Base-by-base conservation (phyloP, 495 filamentous ascomycete species). In the Neurospora tetrasperma region DNA sequence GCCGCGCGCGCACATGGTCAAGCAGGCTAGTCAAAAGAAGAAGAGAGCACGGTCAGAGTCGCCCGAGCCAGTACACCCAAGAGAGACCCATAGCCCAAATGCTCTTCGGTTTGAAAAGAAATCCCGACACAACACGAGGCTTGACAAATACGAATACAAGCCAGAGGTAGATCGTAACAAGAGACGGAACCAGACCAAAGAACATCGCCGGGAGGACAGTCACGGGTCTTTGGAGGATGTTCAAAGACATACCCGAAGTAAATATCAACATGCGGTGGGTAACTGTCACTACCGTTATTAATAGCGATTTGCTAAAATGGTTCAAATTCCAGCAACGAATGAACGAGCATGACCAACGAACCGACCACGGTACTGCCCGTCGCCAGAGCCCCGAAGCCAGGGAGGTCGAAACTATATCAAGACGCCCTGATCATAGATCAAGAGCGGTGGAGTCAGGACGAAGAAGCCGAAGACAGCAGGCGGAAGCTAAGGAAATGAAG, bases 41-140 rank as follows among this genome's bases (percentile, higher is more conserved):
- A 80, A 79, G 40, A 75, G 74, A 71, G 31, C 42, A 40, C 73
- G 72, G n/a, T 68, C 76, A 18, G 12, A 14, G 10, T 70, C 72
- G 1, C 38, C 41, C 2, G 16, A 41, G 23, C 42, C 40, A 2
- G 69, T 31, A 11, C 23, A 54, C 2, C 31, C n/a, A 31, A 38
- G 46, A 3, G 43, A 73, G 16, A 12, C 48, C 18, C 41, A 8
- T 12, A 20, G 42, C 46, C 70, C 62, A 41, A 20, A 20, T 27
- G 72, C 71, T 11, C 14, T 69, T 39, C 72, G 72, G 27, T 93
- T 90, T 73, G 86, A 89, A 70, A 89, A 85, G 76, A 84, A 85
- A 69, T 81, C 86, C 62, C 86, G 91, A 46, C 84, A 85, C 75
- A 93, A 89, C 79, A 91, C 89, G 18, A 85, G 83, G 54, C 82